Conservation (phyloP, 1,284 basidiomycete genomes). For the Ustilago hordei region DNA sequence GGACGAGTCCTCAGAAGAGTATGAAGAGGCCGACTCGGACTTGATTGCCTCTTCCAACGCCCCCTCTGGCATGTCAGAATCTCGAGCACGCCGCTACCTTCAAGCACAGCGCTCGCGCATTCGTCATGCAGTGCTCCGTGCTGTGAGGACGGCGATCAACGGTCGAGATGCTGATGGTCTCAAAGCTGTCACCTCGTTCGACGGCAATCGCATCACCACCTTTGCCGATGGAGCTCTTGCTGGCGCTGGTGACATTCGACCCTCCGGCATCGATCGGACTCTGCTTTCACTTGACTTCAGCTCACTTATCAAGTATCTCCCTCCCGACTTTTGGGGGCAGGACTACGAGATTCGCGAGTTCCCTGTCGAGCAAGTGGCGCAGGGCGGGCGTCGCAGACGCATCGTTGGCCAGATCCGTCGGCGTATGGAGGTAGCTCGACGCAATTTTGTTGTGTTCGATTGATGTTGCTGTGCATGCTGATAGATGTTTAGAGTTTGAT, state of each 20-base stretch:
- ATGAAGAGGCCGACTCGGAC: conserved; percentile 38
- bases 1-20: conserved; percentile 44
- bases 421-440: conserved; percentile 61
- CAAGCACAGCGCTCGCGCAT: conserved; percentile 56
- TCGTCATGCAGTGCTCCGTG: conserved; percentile 58
- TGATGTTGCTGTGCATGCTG: not conserved
- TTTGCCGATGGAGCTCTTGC: conserved; percentile 42
- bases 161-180: conserved; percentile 58
- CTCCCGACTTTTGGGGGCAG: conserved; percentile 60
- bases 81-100: conserved; percentile 43
- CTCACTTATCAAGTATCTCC: conserved; percentile 56
- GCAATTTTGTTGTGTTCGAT: conserved; percentile 65
- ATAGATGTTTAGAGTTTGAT: not conserved
- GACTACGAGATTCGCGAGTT: conserved; percentile 63
- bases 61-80: conserved; percentile 33
- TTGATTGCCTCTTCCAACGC: conserved; percentile 21
- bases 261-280: conserved; percentile 38
- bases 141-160: conserved; percentile 62
- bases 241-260: conserved; percentile 23
- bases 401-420: conserved; percentile 62
- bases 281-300: conserved; percentile 56
- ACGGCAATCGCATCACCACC: conserved; percentile 39
- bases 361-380: conserved; percentile 61
- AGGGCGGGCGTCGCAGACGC: conserved; percentile 55
- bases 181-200: conserved; percentile 38